Evolutionary conservation across 768 basidiomycete species (phyloP).

Genomic region (Tylopilus plumbeoviolaceoides): DNA sequence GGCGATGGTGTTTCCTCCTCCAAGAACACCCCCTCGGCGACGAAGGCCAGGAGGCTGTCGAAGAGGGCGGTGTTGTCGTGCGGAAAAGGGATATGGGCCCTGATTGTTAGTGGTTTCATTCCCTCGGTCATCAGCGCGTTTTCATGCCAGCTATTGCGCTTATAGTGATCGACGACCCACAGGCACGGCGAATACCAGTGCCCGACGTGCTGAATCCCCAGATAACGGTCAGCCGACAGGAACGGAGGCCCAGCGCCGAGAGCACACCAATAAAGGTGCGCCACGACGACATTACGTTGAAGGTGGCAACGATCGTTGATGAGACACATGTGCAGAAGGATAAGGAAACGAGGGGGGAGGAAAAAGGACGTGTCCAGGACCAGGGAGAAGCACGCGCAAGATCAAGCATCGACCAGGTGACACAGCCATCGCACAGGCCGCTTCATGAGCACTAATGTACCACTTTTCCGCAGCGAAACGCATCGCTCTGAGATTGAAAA

Average conservation of each 20-base stretch:
- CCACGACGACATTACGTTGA: background rate
- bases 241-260: no score
- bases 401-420: constrained; percentile 46
- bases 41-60: no score
- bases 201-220: no score
- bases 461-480: constrained; percentile 42
- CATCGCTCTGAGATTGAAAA: constrained; percentile 77
- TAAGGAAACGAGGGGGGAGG: constrained; percentile 23
- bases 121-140: no score
- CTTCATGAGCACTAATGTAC: background rate
- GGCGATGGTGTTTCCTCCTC: constrained; percentile 78
- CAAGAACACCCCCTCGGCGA: constrained; percentile 28
- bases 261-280: constrained; percentile 21
- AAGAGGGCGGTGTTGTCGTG: no score
- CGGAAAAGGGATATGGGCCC: no score
- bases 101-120: no score
- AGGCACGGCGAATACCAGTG: no score
- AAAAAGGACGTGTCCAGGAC: constrained; percentile 62
- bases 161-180: no score
- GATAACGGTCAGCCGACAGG: no score
- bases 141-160: no score
- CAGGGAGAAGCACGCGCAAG: constrained; percentile 69
- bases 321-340: background rate
- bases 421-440: no score
- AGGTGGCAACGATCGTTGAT: background rate